Percentiles rank a stretch among this genome's conserved stretches.
Evolutionary conservation across 352 stramenopile species (phyloP).

Genomic region (Vaucheria bursata): DNA sequence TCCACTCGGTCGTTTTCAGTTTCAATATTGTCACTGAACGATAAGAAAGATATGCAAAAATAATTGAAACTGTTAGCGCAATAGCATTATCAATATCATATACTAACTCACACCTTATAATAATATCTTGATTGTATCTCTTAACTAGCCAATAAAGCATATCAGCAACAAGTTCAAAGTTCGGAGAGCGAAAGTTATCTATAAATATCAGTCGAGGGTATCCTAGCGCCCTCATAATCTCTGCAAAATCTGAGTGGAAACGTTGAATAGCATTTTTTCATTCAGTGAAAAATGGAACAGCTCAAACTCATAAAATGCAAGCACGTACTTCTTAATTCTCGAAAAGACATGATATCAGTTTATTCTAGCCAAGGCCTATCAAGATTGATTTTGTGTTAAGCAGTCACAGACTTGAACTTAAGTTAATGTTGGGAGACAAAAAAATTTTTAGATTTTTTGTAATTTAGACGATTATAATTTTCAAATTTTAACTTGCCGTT

Average conservation of each 20-base stretch:
- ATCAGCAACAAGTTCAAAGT: constrained; percentile 90
- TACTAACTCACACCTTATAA: constrained; percentile 59
- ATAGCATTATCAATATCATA: no score
- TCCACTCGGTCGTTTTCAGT: constrained; percentile 85
- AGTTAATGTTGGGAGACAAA: no score
- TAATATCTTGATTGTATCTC: constrained; percentile 63
- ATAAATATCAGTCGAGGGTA: constrained; percentile 74
- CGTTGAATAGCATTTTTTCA: constrained; percentile 7
- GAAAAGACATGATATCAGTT: constrained; percentile 42
- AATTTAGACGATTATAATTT: no score
- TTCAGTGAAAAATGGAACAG: not conserved
- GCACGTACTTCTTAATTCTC: constrained; percentile 42
- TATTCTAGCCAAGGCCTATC: not conserved
- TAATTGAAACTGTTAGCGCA: not conserved
- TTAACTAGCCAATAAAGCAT: constrained; percentile 94
- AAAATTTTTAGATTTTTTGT: no score
- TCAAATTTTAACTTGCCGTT: no score
- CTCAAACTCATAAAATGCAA: not conserved
- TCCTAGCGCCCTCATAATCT: constrained; percentile 85
- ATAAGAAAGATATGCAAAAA: constrained; percentile 50
- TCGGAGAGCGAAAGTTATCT: constrained; percentile 88
- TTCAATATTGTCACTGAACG: constrained; percentile 72
- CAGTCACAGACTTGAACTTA: no score
- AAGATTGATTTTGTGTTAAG: no score
- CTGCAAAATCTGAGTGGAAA: constrained; percentile 69